These are phyloP conservation scores for Coemansia sp. DNA, from an alignment of 371 early-diverging fungal species.

Conservation along the genomic window DNA sequence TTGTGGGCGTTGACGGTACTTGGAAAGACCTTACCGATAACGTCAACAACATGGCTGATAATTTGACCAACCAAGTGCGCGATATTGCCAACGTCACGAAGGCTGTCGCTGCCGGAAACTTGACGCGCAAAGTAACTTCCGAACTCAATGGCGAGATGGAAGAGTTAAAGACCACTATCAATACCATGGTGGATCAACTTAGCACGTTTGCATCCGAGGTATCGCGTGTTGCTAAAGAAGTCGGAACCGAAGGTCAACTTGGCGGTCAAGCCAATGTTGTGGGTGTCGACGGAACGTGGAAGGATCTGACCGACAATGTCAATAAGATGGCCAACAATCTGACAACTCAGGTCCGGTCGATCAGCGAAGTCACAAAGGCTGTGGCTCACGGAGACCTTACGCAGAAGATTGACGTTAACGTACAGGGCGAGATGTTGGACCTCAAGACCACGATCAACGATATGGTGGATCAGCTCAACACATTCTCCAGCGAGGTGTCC, in stretches of 20 bases:
- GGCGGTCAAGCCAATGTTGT: conserved; percentile 63
- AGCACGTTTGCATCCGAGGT: conserved; percentile 60
- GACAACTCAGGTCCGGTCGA: conserved; percentile 60
- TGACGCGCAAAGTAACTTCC: conserved; percentile 57
- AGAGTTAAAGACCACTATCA: conserved; percentile 57
- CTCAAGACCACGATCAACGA: conserved; percentile 55
- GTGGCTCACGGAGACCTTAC: conserved; percentile 56
- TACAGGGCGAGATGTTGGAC: conserved; percentile 56
- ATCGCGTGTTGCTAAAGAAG: conserved; percentile 58
- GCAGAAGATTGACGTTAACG: conserved; percentile 56
- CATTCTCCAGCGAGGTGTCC: conserved; percentile 64
- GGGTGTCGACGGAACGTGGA: conserved; percentile 62
- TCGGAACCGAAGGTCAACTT: conserved; percentile 62
- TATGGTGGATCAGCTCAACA: conserved; percentile 62
- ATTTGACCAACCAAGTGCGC: conserved; percentile 51
- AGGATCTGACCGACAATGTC: conserved; percentile 60
- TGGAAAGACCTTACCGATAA: conserved; percentile 57
- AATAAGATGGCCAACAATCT: conserved; percentile 60
- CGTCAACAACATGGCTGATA: conserved; percentile 66
- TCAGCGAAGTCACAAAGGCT: conserved; percentile 56
- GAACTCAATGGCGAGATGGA: conserved; percentile 54
- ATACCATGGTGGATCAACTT: conserved; percentile 56
- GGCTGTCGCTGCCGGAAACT: conserved; percentile 58
- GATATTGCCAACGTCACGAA: conserved; percentile 49
- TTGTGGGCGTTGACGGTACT: conserved; percentile 57